phyloP scores from a whole-genome alignment of 1,139 yeast species.

The Kluyveromyces marxianus region DNA sequence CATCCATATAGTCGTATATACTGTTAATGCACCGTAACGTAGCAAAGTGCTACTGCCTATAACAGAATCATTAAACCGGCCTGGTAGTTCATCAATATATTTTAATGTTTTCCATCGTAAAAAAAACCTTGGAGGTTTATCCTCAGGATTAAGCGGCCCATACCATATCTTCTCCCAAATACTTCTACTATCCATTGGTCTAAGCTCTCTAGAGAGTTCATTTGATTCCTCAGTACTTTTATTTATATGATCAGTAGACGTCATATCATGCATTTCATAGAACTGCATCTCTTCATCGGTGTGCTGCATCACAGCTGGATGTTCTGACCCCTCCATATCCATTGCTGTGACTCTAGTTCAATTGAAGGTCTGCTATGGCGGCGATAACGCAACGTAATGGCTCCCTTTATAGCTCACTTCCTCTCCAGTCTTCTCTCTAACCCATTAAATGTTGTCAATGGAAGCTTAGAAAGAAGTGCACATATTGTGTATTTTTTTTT shows the following conservation, averaged over 20 bases:
- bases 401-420: too few species aligned
- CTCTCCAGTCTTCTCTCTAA: too few species aligned
- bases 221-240: not conserved
- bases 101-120: constrained; percentile 19
- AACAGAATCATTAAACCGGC: constrained; percentile 17
- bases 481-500: too few species aligned
- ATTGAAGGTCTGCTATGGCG: too few species aligned
- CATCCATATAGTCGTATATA: constrained; percentile 34
- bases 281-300: constrained; percentile 1
- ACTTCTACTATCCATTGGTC: constrained; percentile 1
- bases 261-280: not conserved
- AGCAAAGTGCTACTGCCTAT: constrained; percentile 28
- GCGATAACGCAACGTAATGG: too few species aligned
- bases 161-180: constrained; percentile 33
- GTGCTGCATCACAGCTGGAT: not conserved
- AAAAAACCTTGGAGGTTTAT: constrained; percentile 39
- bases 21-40: constrained; percentile 31
- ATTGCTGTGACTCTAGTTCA: too few species aligned
- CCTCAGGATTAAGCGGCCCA: constrained; percentile 47
- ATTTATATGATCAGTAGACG: not conserved
- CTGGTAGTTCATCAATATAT: constrained; percentile 40
- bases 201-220: not conserved
- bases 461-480: too few species aligned
- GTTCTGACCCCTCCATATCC: not conserved
- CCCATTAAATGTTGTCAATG: too few species aligned